Evolutionary conservation across 345 rosid species (phyloP), one percentile per base, ranked within the genome.

Genomic region (Cardamine occulta): DNA sequence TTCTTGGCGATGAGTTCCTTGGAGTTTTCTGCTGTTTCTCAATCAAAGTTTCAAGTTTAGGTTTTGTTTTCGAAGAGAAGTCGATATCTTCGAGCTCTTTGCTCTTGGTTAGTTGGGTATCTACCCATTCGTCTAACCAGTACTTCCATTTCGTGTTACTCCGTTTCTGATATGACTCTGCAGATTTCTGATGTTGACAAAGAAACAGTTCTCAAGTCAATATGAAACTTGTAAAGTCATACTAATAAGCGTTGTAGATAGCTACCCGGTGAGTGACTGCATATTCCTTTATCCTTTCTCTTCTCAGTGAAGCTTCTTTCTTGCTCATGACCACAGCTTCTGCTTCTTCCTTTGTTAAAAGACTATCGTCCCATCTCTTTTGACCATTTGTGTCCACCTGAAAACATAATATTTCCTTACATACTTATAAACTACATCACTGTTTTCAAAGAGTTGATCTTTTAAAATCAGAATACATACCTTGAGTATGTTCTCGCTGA

Each of bases 71-170:
- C 14, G 87, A 73, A 31, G 85, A 78, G 63, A 89, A 70, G 86
- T 91, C 91, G 66, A 89, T 81, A 82, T 88, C 94, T 86, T 93
- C 97, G 7, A 87, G 81, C 40, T 91, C 96, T 68, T 85, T 88
- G 78, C 94, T 88, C 75, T 86, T 91, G 14, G 79, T 35, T 10
- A 87, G 68, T 79, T 91, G 98, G 1, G 90, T 86, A 48, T 86
- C 96, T 72, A 89, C 94, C 97, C 98, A 89, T 69, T 89, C 85
- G 35, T 88, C 97, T 78, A 91, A 74, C 97, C 98, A 93, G 69
- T 89, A 85, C 84, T 87, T 88, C 88, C 89, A 88, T 61, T 91
- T 84, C 44, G 93, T 95, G 74, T 73, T 84, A 6, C 67, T 82
- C 53, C 81, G 87, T 72, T 76, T 84, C 67, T 84, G 85, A 32